Percentiles rank a stretch among this genome's conserved stretches.
phyloP scores from a whole-genome alignment of 2,329 filamentous ascomycete species.

The Aspergillus sclerotialis region DNA sequence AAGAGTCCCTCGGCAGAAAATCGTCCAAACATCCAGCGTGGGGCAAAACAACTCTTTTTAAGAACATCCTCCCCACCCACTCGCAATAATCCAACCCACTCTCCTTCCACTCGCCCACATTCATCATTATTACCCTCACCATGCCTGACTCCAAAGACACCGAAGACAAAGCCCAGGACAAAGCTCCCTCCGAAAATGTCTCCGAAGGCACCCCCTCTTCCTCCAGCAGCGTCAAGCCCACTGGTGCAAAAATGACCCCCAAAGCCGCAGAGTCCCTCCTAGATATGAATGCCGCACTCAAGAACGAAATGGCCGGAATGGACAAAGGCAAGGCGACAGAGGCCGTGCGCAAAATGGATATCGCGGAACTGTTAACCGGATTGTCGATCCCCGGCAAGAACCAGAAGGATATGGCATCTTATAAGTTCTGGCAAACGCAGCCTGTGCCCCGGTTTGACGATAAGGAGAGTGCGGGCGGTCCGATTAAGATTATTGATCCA shows the following conservation, averaged over 20 bases:
- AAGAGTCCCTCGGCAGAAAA: no score
- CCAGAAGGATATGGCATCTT: conserved; percentile 89
- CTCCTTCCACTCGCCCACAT: conserved; percentile 7
- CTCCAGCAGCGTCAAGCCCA: conserved; percentile 14
- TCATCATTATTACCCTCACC: no score
- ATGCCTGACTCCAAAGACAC: conserved; percentile 30
- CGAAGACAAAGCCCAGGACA: conserved; percentile 27
- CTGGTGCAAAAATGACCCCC: conserved; percentile 26
- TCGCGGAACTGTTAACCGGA: conserved; percentile 44
- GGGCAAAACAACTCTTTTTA: no score
- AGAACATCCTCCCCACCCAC: conserved; percentile 11
- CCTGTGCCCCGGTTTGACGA: conserved; percentile 76
- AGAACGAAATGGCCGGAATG: conserved; percentile 66
- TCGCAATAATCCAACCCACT: conserved; percentile 7
- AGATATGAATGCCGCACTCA: conserved; percentile 54
- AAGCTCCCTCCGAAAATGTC: conserved; percentile 9
- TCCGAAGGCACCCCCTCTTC: conserved; percentile 14
- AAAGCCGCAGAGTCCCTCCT: conserved; percentile 35
- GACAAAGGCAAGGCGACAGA: conserved; percentile 53
- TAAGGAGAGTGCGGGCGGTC: conserved; percentile 63
- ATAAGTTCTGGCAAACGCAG: conserved; percentile 99
- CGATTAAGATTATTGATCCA: conserved; percentile 71
- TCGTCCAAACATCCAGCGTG: no score
- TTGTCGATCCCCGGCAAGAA: conserved; percentile 74
- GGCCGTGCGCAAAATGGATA: conserved; percentile 42